Conservation (phyloP, 2,329 filamentous ascomycete genomes). For the Ophiosphaerella korrae region DNA sequence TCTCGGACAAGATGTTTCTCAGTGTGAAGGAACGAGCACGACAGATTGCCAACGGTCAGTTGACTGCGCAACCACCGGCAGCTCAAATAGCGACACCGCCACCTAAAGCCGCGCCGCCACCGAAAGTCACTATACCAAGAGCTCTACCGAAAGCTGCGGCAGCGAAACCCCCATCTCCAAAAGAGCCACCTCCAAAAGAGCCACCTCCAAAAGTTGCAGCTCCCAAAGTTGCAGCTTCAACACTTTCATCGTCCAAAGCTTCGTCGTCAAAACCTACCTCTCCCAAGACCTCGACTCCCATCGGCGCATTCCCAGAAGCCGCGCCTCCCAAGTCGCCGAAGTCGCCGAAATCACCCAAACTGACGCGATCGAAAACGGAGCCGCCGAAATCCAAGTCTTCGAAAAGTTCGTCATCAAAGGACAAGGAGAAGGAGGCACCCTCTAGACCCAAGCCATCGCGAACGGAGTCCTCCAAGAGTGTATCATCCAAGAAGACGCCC, state of each 20-base stretch:
- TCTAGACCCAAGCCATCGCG: slow-evolving; percentile 5
- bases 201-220: background rate
- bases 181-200: slow-evolving; percentile 1
- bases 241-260: slow-evolving; percentile 6
- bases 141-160: slow-evolving; percentile 4
- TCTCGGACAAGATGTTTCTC: slow-evolving; percentile 22
- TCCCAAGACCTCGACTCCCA: slow-evolving; percentile 11
- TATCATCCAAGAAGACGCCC: slow-evolving; percentile 3
- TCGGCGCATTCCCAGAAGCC: slow-evolving; percentile 8
- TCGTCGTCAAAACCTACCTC: slow-evolving; percentile 8
- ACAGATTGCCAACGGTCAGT: slow-evolving; percentile 11
- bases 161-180: slow-evolving; percentile 7
- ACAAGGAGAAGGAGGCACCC: slow-evolving; percentile 5
- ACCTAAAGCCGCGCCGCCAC: slow-evolving; percentile 9
- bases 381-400: slow-evolving; percentile 6
- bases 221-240: slow-evolving; percentile 6
- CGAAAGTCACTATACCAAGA: slow-evolving; percentile 10
- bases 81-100: slow-evolving; percentile 8
- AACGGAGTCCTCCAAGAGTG: slow-evolving; percentile 2
- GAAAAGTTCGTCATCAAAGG: slow-evolving; percentile 7
- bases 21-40: slow-evolving; percentile 25
- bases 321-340: slow-evolving; percentile 1
- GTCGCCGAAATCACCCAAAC: slow-evolving; percentile 1
- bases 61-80: slow-evolving; percentile 7
- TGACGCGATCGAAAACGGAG: slow-evolving; percentile 10